A percentile compares a stretch with the other conserved stretches of the same genome.
Conservation (phyloP, 352 stramenopile genomes). For the Phytophthora litchii region DNA sequence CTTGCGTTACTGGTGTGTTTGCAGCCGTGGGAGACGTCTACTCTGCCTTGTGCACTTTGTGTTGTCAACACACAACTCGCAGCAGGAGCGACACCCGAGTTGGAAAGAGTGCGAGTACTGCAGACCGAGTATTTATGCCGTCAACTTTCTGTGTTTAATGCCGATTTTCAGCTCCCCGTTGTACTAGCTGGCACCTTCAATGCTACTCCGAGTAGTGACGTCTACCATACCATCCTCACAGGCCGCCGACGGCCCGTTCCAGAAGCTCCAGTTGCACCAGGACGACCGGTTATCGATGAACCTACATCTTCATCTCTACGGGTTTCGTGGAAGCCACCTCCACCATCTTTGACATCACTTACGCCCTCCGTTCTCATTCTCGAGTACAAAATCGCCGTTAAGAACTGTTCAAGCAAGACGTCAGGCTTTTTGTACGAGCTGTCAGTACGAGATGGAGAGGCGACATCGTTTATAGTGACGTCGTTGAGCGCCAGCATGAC, state of each 20-base stretch:
- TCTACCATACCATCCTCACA: slow-evolving; percentile 82
- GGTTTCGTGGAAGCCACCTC: slow-evolving; percentile 51
- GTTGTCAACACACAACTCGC: slow-evolving; percentile 59
- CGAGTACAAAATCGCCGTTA: slow-evolving; percentile 64
- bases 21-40: slow-evolving; percentile 82
- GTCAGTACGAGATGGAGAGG: slow-evolving; percentile 28
- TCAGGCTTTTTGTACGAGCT: slow-evolving; percentile 67
- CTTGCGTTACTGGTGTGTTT: slow-evolving; percentile 72
- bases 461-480: slow-evolving; percentile 42
- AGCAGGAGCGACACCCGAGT: slow-evolving; percentile 25
- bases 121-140: slow-evolving; percentile 77
- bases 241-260: slow-evolving; percentile 58
- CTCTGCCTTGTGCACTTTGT: slow-evolving; percentile 72
- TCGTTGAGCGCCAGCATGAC: slow-evolving; percentile 75
- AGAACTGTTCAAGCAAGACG: slow-evolving; percentile 61
- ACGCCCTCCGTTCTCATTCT: slow-evolving; percentile 28
- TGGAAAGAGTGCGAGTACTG: slow-evolving; percentile 68
- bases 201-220: slow-evolving; percentile 67
- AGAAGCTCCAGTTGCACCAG: slow-evolving; percentile 43
- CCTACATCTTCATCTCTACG: slow-evolving; percentile 52
- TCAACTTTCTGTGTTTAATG: slow-evolving; percentile 76
- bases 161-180: slow-evolving; percentile 83
- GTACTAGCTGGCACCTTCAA: slow-evolving; percentile 87
- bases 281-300: slow-evolving; percentile 41
- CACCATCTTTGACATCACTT: slow-evolving; percentile 14